These are phyloP conservation scores for Penicillium turbatum DNA, from an alignment of 495 filamentous ascomycete species.

Conservation along the genomic window DNA sequence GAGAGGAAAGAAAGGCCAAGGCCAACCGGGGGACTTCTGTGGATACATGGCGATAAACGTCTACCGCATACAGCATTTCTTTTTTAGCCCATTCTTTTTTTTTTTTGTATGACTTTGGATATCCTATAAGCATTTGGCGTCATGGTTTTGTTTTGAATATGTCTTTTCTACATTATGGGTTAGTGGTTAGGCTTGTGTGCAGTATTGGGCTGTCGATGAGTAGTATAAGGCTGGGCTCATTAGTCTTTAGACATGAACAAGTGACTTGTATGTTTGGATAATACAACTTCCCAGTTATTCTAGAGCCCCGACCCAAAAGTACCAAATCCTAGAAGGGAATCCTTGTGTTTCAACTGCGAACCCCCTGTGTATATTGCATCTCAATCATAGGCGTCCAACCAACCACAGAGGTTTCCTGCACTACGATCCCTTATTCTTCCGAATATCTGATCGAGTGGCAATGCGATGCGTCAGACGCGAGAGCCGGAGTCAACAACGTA, in stretches of 20 bases:
- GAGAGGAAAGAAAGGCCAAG: conserved; percentile 34
- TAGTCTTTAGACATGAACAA: conserved; percentile 1
- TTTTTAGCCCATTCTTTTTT: conserved; percentile 7
- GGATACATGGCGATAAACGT: conserved; percentile 31
- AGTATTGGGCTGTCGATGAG: conserved; percentile 1
- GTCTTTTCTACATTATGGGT: conserved; percentile 19
- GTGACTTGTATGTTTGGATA: conserved; percentile 4
- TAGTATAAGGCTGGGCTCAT: conserved; percentile 5
- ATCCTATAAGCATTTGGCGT: conserved; percentile 7
- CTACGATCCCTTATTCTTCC: conserved; percentile 18
- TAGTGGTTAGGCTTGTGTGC: conserved; percentile 14
- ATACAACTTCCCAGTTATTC: conserved; percentile 3
- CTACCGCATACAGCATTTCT: background rate
- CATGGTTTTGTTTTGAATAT: conserved; percentile 13
- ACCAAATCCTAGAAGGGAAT: conserved; percentile 12
- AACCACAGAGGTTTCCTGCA: conserved; percentile 13
- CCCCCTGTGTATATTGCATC: conserved; percentile 13
- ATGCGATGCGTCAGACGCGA: background rate
- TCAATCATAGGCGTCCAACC: conserved; percentile 8
- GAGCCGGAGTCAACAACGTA: background rate
- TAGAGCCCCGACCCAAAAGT: background rate
- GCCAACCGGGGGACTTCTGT: conserved; percentile 24
- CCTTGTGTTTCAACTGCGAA: conserved; percentile 12
- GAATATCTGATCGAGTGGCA: conserved; percentile 7
- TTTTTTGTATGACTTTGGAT: conserved; percentile 12